Evolutionary conservation across 768 basidiomycete species (phyloP), one percentile per base, ranked within the genome.

Genomic region (Lentinus tigrinus): DNA sequence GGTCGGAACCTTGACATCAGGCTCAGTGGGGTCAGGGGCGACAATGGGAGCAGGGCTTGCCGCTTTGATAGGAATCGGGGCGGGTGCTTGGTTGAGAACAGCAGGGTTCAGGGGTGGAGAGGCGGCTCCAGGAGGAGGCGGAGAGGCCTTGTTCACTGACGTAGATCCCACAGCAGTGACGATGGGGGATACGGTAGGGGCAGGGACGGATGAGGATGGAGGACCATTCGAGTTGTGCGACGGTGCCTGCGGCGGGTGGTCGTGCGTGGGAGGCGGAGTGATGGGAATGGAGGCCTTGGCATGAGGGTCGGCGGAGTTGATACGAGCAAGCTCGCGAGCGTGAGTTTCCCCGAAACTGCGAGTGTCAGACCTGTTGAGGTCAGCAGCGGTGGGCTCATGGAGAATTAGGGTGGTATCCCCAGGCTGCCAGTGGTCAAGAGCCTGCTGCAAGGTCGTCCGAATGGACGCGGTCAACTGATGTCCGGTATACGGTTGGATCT

Each of bases 281-380:
- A 78, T 23, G 3, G 79, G 72, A n/a, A 78, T 67, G 46, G 69
- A 70, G 19, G 75, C 73, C 55, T 75, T 49, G 0, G 23, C 23
- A 24, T 55, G 54, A 72, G 47, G 61, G 55, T 67, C 61, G 0
- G 69, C 67, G 13, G 78, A 68, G 48, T 73, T 72, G 51, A 91
- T 84, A 63, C 75, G 78, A 17, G 80, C 80, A 36, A 94, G 77
- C 72, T 93, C 92, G 36, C 74, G 78, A 0, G 88, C 89, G 65
- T 94, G 92, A 38, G 85, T 93, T 72, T 88, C 89, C 19, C 92
- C 92, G 67, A 94, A 94, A 71, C 88, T 91, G 56, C 82, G 82
- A 0, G 88, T 89, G 65, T 93, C 88, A 3, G 87, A 87, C 58
- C 86, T 77, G 58, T 79, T 78, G 39, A 91, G 78, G 67, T 88